A percentile compares a stretch with the other conserved stretches of the same genome.
Conservation (phyloP, 805 yeast species). For the Yamadazyma olivae region DNA sequence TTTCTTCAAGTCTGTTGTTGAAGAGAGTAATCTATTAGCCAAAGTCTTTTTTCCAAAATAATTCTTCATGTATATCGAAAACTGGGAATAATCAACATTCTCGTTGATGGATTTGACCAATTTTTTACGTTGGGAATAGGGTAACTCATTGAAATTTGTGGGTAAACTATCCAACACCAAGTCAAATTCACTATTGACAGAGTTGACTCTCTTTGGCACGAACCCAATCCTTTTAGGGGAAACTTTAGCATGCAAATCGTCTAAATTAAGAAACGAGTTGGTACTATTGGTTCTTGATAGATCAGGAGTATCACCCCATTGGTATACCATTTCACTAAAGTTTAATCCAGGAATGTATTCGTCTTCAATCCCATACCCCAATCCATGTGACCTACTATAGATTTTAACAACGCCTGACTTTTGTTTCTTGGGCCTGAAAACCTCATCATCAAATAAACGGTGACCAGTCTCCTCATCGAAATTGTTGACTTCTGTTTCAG, state of each 20-base stretch:
- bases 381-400: conserved; percentile 32
- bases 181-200: conserved; percentile 27
- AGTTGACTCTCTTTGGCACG: conserved; percentile 5
- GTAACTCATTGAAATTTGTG: conserved; percentile 50
- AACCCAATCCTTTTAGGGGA: conserved; percentile 38
- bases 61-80: conserved; percentile 38
- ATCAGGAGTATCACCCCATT: conserved; percentile 39
- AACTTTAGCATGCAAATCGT: conserved; percentile 40
- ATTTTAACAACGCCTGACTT: conserved; percentile 16
- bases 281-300: conserved; percentile 20
- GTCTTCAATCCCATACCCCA: conserved; percentile 56
- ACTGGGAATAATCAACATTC: conserved; percentile 41
- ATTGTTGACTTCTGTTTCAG: conserved; percentile 63
- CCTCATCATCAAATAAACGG: conserved; percentile 51
- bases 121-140: conserved; percentile 59
- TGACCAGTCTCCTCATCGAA: conserved; percentile 56
- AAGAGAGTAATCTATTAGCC: conserved; percentile 40
- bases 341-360: conserved; percentile 76
- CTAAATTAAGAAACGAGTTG: conserved; percentile 38
- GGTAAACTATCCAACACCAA: conserved; percentile 45
- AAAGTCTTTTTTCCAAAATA: conserved; percentile 34
- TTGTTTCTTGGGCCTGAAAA: conserved; percentile 40
- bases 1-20: conserved; percentile 32
- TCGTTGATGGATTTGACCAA: conserved; percentile 36
- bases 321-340: conserved; percentile 44